Evolutionary conservation across 805 yeast species (phyloP).

Genomic region (Metschnikowia cubensis): DNA sequence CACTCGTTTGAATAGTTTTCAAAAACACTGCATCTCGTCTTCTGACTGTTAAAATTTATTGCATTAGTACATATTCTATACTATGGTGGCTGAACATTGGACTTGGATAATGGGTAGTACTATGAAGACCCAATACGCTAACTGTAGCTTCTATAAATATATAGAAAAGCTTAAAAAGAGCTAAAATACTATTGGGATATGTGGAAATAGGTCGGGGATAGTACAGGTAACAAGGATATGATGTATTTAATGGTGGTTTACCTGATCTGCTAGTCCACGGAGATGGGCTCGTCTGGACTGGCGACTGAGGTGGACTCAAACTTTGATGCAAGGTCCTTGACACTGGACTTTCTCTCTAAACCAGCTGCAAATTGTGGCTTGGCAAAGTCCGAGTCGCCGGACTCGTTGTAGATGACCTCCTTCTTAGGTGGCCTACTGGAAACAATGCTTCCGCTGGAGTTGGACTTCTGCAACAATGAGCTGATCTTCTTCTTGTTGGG

Average conservation of each 20-base stretch:
- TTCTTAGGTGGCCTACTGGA: conserved; percentile 25
- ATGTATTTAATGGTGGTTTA: not conserved
- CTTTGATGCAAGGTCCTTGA: conserved; percentile 29
- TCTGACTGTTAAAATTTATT: too few species aligned
- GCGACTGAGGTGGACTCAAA: conserved; percentile 18
- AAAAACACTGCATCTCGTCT: too few species aligned
- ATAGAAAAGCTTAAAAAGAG: too few species aligned
- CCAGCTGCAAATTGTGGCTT: conserved; percentile 28
- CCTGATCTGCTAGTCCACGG: not conserved
- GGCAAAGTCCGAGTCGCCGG: conserved; percentile 17
- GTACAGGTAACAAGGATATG: too few species aligned
- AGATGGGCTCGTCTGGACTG: not conserved
- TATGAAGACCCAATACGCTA: too few species aligned
- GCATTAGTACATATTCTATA: too few species aligned
- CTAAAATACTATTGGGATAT: too few species aligned
- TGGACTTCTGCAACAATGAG: conserved; percentile 2
- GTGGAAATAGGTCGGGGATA: too few species aligned
- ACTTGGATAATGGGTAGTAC: too few species aligned
- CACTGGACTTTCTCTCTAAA: conserved; percentile 30
- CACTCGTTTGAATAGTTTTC: too few species aligned
- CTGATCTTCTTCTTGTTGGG: conserved; percentile 34
- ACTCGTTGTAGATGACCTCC: conserved; percentile 22
- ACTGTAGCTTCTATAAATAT: too few species aligned
- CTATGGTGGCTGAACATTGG: too few species aligned
- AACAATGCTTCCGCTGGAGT: conserved; percentile 11